Base-by-base conservation (phyloP, 1,139 yeast species). In the Blastobotrys buckinghamii region DNA sequence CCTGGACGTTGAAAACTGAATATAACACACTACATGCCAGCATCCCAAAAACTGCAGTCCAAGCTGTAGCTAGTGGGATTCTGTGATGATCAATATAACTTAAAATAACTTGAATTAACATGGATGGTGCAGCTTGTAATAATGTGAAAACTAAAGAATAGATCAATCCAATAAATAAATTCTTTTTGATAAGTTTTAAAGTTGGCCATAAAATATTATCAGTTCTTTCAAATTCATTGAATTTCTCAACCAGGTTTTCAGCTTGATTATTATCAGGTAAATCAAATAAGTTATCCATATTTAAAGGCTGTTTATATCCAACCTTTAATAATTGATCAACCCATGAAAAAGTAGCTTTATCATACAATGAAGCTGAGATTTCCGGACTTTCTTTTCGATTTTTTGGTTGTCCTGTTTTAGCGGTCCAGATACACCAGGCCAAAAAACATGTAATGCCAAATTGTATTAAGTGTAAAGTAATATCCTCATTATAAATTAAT, bases 41-140 rank as follows among this genome's bases (percentile, higher is more conserved):
- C n/a, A 45, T 49, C 2, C 44, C 48, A 13, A 42, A 8, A 2
- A 46, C 49, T 39, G 35, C 41, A 10, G 43, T 15, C 51, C 51
- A 49, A 13, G 51, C 51, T 54, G 55, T 1, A 96, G 82, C 72
- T 94, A 79, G 54, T 92, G 76, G 5, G 50, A 89, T 74, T 15
- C 96, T 86, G 65, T 88, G 87, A 39, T 95, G 96, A 24, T 82
- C 74, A 4, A 47, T 20, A 15, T 47, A 42, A 9, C 34, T 39
- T 36, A 47, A 24, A 13, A 47, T 37, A 22, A 37, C 20, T 43
- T 37, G 32, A 26, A 47, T 35, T 13, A 47, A 22, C 83, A 90
- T 83, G 51, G 81, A 72, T 50, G 79, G 65, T 17, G 90, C 94
- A 24, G 16, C 43, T n/a, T 43, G 7, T 10, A 95, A 84, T 64